Conservation (phyloP, 1,284 basidiomycete species). For the Puccinia novopanici region DNA sequence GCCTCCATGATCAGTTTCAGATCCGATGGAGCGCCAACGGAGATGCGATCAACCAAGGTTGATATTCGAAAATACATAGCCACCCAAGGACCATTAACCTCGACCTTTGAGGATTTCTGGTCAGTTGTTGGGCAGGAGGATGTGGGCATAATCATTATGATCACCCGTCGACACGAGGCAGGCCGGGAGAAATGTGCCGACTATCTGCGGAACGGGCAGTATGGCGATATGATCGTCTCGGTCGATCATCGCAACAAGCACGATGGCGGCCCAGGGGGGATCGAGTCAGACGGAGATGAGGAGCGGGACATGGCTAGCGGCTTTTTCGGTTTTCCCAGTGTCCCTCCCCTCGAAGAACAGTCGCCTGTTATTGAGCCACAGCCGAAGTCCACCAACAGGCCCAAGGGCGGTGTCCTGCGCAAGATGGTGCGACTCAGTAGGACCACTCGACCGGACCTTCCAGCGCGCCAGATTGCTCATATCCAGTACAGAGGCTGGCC, state of each 20-base stretch:
- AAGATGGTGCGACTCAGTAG: slow-evolving; percentile 53
- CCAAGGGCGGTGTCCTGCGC: slow-evolving; percentile 52
- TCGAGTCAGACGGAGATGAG: no score
- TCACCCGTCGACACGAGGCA: slow-evolving; percentile 87
- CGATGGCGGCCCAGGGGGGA: no score
- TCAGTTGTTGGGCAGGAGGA: slow-evolving; percentile 67
- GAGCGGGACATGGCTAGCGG: slow-evolving; percentile 60
- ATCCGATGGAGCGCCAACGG: not conserved
- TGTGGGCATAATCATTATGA: slow-evolving; percentile 68
- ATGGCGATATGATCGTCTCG: no score
- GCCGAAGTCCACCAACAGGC: not conserved
- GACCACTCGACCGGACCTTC: slow-evolving; percentile 24
- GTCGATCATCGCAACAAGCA: no score
- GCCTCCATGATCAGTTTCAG: slow-evolving; percentile 81
- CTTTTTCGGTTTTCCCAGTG: slow-evolving; percentile 56
- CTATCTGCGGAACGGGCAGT: no score
- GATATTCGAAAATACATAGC: slow-evolving; percentile 82
- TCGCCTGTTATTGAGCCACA: not conserved
- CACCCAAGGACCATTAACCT: slow-evolving; percentile 88
- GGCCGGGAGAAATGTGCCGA: slow-evolving; percentile 84
- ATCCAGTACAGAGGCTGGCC: no score
- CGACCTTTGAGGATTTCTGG: slow-evolving; percentile 93
- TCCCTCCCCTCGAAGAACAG: not conserved
- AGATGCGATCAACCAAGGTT: no score
- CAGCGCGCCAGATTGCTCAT: slow-evolving; percentile 63